Evolutionary conservation across 1,284 basidiomycete species (phyloP).

Genomic region (Puccinia horiana): DNA sequence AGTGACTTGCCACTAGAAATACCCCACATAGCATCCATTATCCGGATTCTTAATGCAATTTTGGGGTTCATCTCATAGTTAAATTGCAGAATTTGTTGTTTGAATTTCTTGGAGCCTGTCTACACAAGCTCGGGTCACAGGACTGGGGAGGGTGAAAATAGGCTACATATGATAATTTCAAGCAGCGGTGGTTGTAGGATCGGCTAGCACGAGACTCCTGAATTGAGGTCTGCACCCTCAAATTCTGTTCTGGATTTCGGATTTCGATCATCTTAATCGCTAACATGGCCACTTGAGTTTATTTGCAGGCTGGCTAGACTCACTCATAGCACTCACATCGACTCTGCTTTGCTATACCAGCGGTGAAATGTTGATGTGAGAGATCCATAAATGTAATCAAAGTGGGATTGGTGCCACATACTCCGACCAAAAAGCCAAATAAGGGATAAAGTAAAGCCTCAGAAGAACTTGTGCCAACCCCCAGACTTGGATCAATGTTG

Average conservation of each 20-base stretch:
- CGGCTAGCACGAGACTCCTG: constrained; percentile 6
- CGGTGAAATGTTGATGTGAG: no score
- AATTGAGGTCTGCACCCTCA: neutral
- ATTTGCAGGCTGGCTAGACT: neutral
- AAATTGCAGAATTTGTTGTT: neutral
- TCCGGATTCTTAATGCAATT: neutral
- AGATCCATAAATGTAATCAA: neutral
- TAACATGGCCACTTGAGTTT: neutral
- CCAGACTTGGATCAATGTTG: neutral
- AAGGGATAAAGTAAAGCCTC: neutral
- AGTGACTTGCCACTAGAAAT: neutral
- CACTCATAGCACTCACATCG: neutral
- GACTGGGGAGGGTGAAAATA: neutral
- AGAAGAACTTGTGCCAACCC: neutral
- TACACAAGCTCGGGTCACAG: neutral
- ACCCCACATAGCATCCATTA: neutral
- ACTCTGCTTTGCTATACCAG: neutral
- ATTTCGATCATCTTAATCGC: neutral
- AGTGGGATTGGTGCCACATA: neutral
- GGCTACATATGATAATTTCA: neutral
- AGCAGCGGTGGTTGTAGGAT: neutral
- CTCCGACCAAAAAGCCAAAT: neutral
- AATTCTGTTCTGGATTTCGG: neutral
- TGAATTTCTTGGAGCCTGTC: neutral
- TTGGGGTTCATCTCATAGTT: constrained; percentile 1